Evolutionary conservation across 179 eudicot genomes (phyloP), one percentile per base, ranked within the genome.

Genomic region (Nepenthes alata): DNA sequence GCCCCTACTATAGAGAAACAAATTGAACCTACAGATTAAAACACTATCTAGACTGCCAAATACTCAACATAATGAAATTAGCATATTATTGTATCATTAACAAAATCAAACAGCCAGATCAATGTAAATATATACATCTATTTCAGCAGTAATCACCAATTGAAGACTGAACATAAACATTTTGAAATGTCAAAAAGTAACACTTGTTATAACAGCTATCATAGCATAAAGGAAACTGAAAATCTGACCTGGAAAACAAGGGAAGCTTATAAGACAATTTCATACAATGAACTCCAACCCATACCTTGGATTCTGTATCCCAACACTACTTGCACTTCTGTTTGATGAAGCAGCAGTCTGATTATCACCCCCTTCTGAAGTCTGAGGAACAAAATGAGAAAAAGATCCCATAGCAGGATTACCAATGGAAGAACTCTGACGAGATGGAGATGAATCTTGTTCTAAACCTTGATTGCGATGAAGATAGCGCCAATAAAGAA

Each of bases 281-380:
- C 10, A 15, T 16, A 2, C 2, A 35, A 64, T 38, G 14, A 66
- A 60, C 15, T 15, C 39, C 2, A 37, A 48, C 35, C 14, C 61
- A 47, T 78, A 91, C 96, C 96, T 88, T 66, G 89, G 53, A 69
- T 68, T 79, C 57, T 60, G 72, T 54, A 66, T 44, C 65, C 72
- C 68, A 67, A 56, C 64, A 67, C 62, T 70, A 72, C 74, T 69
- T 62, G 80, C 62, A 58, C 35, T 73, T 64, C 80, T 57, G 67
- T 58, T 69, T 15, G 79, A 72, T 51, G 70, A 65, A 68, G 36
- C 61, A 63, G 75, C 36, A n/a, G 58, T 36, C 41, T 47, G 66
- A 58, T 38, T 72, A 54, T 75, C 77, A 69, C 62, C 76, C 48
- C 35, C 45, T 63, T 69, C 77, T 39, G 37, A 70, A 58, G 59